A percentile compares a stretch with the other conserved stretches of the same genome.
Evolutionary conservation across 495 filamentous ascomycete species (phyloP).

Genomic region (Penicillium parvum): DNA sequence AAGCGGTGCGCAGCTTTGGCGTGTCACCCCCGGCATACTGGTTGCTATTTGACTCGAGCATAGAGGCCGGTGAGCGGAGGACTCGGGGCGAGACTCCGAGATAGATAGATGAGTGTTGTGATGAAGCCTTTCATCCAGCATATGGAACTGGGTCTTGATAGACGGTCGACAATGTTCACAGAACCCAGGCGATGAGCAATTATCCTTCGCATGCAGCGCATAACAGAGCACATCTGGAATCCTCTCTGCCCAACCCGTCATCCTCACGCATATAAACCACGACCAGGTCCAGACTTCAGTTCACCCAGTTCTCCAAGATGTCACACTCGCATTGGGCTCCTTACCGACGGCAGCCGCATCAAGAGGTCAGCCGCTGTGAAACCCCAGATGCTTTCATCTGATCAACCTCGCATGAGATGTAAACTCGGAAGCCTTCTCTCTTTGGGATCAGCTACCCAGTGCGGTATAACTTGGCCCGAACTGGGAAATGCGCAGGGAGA

Average conservation of each 20-base stretch:
- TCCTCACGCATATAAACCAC: background rate
- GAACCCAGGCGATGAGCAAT: no score
- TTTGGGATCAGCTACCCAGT: constrained; percentile 1
- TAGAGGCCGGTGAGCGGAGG: constrained; percentile 17
- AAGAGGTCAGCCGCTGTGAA: constrained; percentile 46
- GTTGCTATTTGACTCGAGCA: constrained; percentile 32
- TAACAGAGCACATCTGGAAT: no score
- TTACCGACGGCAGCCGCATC: constrained; percentile 35
- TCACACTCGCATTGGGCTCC: constrained; percentile 35
- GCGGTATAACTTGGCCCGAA: constrained; percentile 6
- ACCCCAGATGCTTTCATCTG: constrained; percentile 40
- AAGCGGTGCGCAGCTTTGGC: constrained; percentile 43
- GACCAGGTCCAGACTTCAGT: constrained; percentile 20
- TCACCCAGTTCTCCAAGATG: constrained; percentile 10
- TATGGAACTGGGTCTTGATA: no score
- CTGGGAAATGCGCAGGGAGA: constrained; percentile 1
- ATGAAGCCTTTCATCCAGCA: background rate
- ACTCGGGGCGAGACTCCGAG: no score
- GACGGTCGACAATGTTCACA: no score
- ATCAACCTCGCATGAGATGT: constrained; percentile 34
- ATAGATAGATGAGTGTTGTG: background rate
- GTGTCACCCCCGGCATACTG: constrained; percentile 23
- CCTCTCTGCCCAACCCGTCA: no score
- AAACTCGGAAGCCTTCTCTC: no score
- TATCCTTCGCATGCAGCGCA: no score